Percentiles rank a stretch among this genome's conserved stretches.
phyloP scores from a whole-genome alignment of 176 grass and related monocot genomes.

The Chrysopogon serrulatus region DNA sequence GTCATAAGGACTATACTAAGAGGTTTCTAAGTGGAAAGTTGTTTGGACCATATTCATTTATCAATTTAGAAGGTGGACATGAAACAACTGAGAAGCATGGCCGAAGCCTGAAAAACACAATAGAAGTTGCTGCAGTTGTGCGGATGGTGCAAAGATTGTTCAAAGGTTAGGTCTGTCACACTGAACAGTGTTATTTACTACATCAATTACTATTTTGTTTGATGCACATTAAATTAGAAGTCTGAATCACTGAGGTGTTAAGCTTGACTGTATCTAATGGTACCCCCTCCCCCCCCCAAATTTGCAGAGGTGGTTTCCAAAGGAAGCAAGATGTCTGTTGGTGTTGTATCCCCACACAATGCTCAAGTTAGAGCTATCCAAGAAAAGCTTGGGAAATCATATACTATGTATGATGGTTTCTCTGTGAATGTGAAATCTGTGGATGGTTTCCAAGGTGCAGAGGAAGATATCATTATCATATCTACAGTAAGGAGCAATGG shows the following conservation, averaged over 20 bases:
- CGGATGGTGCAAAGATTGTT: constrained; percentile 28
- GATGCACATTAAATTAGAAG: neutral
- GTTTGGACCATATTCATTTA: constrained; percentile 56
- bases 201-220: neutral
- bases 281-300: neutral
- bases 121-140: constrained; percentile 42
- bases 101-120: constrained; percentile 36
- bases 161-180: neutral
- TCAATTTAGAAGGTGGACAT: constrained; percentile 41
- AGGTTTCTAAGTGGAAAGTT: constrained; percentile 33
- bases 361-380: constrained; percentile 52
- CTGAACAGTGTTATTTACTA: neutral
- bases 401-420: constrained; percentile 1
- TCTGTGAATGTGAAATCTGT: constrained; percentile 50
- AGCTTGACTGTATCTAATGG: neutral
- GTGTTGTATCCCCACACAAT: constrained; percentile 52
- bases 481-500: constrained; percentile 50
- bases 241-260: neutral
- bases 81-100: constrained; percentile 29
- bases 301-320: constrained; percentile 26
- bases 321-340: constrained; percentile 43
- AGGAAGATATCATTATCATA: constrained; percentile 65
- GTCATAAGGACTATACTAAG: constrained; percentile 3
- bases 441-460: constrained; percentile 69
- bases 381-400: constrained; percentile 34